A percentile compares a stretch with the other conserved stretches of the same genome.
phyloP scores from a whole-genome alignment of 106 monocot genomes.

The Triglochin maritima region DNA sequence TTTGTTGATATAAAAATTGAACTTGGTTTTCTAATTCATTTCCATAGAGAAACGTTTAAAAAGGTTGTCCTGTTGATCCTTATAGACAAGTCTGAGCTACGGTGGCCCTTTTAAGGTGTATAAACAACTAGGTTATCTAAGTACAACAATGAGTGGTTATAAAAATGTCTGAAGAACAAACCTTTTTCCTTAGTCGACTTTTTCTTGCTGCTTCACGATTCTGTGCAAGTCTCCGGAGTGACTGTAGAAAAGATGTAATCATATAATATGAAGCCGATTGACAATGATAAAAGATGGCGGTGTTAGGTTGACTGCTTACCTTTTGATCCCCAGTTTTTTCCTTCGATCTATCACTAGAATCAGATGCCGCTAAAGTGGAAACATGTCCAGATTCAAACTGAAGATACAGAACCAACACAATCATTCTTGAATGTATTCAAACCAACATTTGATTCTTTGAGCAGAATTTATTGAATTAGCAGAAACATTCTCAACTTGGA shows the following conservation, averaged over 20 bases:
- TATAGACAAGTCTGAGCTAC: too few species aligned
- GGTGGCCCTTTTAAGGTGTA: too few species aligned
- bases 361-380: conserved; percentile 24
- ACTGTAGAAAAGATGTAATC: conserved; percentile 8
- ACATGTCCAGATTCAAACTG: conserved; percentile 37
- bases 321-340: conserved; percentile 48
- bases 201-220: conserved; percentile 75
- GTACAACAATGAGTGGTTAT: too few species aligned
- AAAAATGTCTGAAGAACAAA: not conserved
- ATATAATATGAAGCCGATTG: too few species aligned
- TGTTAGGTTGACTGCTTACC: conserved; percentile 3
- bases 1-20: too few species aligned
- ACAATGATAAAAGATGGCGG: too few species aligned
- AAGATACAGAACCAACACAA: not conserved
- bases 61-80: too few species aligned
- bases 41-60: too few species aligned
- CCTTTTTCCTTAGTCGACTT: conserved; percentile 70
- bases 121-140: too few species aligned
- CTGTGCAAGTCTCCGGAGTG: conserved; percentile 58
- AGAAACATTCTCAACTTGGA: too few species aligned
- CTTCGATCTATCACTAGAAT: conserved; percentile 58
- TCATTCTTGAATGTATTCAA: not conserved
- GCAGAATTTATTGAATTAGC: too few species aligned
- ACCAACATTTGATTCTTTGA: not conserved
- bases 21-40: too few species aligned